phyloP scores from a whole-genome alignment of 208 protist genomes.

The Trypanosomatidae sp. region DNA sequence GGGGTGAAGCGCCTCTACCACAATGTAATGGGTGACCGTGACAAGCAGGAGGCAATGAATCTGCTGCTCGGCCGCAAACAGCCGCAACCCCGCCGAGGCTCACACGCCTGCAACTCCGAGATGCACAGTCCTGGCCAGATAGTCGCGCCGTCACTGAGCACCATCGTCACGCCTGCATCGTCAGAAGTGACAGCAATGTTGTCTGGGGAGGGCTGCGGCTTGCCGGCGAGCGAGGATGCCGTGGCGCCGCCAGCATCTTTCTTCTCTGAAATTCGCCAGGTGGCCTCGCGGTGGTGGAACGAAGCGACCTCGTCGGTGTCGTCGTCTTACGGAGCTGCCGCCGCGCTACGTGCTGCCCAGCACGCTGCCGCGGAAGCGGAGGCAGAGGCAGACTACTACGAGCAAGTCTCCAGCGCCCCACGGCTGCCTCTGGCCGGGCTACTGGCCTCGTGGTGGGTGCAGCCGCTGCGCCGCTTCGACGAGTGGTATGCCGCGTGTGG shows the following conservation, averaged over 20 bases:
- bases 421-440: conserved; percentile 20
- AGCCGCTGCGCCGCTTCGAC: conserved; percentile 29
- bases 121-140: conserved; percentile 22
- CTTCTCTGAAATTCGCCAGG: conserved; percentile 16
- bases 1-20: conserved; percentile 84
- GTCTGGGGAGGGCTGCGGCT: background rate
- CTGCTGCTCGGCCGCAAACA: conserved; percentile 83
- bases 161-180: conserved; percentile 15
- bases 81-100: conserved; percentile 25
- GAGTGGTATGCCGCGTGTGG: conserved; percentile 20
- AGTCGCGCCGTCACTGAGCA: conserved; percentile 4
- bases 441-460: conserved; percentile 52
- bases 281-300: conserved; percentile 23
- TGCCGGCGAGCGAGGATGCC: conserved; percentile 1
- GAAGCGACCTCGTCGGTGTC: conserved; percentile 6
- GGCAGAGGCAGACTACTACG: conserved; percentile 65
- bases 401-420: conserved; percentile 38
- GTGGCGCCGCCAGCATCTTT: conserved; percentile 7
- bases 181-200: conserved; percentile 1
- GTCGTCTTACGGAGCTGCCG: background rate
- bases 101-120: conserved; percentile 15
- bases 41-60: conserved; percentile 80
- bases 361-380: conserved; percentile 32
- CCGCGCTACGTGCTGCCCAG: conserved; percentile 10
- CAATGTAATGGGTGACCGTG: conserved; percentile 79